These are phyloP conservation scores for Maudiozyma serrabonitensis DNA, from an alignment of 805 yeast genomes.

Conservation along the genomic window DNA sequence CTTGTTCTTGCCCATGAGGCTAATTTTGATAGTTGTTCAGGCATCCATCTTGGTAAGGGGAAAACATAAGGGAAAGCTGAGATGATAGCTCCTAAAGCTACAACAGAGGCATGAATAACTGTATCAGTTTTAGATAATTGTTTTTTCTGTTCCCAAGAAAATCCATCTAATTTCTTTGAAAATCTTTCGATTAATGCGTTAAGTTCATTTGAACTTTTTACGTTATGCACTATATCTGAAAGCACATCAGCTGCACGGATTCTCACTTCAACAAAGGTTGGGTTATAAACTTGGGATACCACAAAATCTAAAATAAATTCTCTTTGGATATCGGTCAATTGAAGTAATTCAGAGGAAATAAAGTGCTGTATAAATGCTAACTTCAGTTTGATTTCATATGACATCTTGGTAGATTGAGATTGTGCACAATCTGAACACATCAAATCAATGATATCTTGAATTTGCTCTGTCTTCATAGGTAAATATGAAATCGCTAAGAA, in stretches of 20 bases:
- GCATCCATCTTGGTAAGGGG: slow-evolving; percentile 90
- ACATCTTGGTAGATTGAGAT: slow-evolving; percentile 21
- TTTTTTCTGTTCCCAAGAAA: slow-evolving; percentile 25
- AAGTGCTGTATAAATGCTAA: slow-evolving; percentile 65
- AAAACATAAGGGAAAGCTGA: slow-evolving; percentile 85
- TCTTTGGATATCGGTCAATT: slow-evolving; percentile 41
- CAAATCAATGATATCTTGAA: slow-evolving; percentile 1
- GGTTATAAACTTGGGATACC: slow-evolving; percentile 42
- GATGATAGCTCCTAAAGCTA: slow-evolving; percentile 82
- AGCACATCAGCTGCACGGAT: slow-evolving; percentile 63
- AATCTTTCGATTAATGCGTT: slow-evolving; percentile 36
- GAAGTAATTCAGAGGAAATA: slow-evolving; percentile 58
- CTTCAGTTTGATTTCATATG: slow-evolving; percentile 60
- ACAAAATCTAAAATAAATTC: slow-evolving; percentile 41
- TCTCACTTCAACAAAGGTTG: slow-evolving; percentile 64
- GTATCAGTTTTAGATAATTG: slow-evolving; percentile 34
- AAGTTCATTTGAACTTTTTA: slow-evolving; percentile 34
- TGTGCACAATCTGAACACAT: not conserved
- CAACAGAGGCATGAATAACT: slow-evolving; percentile 70
- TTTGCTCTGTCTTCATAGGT: slow-evolving; percentile 30
- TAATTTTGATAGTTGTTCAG: slow-evolving; percentile 55
- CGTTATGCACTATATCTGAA: slow-evolving; percentile 71
- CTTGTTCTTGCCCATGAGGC: slow-evolving; percentile 66
- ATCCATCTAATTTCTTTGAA: slow-evolving; percentile 21
- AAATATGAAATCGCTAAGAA: slow-evolving; percentile 40